Evolutionary conservation across 495 filamentous ascomycete species (phyloP).

Genomic region (Trichoderma gamsii): DNA sequence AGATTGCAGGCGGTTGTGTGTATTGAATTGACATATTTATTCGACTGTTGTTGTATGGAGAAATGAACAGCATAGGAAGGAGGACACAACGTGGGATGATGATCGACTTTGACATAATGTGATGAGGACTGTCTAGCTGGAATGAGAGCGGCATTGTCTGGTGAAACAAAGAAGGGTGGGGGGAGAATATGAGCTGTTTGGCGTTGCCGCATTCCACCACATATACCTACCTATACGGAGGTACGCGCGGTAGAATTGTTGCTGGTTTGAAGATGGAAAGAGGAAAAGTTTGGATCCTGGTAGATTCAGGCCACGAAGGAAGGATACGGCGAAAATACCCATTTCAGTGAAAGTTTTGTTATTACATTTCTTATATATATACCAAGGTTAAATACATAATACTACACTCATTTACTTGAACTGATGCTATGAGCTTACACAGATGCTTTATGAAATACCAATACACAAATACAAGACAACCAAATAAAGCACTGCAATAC

Average conservation of each 20-base stretch:
- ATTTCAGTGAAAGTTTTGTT: neutral
- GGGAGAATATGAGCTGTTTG: neutral
- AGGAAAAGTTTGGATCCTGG: constrained; percentile 2
- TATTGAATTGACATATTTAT: neutral
- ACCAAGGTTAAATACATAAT: constrained; percentile 4
- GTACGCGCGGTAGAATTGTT: no score
- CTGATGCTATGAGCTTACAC: neutral
- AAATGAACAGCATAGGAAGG: no score
- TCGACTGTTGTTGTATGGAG: no score
- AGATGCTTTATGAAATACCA: neutral
- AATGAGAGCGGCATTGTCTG: neutral
- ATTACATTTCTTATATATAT: neutral
- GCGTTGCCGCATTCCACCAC: neutral
- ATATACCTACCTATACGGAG: neutral
- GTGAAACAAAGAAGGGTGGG: neutral
- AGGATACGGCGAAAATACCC: constrained; percentile 1
- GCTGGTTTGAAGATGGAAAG: no score
- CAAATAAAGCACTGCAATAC: neutral
- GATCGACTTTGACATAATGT: neutral
- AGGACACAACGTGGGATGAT: neutral
- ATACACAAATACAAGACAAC: neutral
- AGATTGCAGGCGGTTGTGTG: neutral
- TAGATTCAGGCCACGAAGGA: constrained; percentile 8
- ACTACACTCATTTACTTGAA: constrained; percentile 2
- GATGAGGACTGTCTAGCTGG: neutral